Evolutionary conservation across 2,329 filamentous ascomycete species (phyloP), one percentile per base, ranked within the genome.

Genomic region (Myriosclerotinia scirpicola): DNA sequence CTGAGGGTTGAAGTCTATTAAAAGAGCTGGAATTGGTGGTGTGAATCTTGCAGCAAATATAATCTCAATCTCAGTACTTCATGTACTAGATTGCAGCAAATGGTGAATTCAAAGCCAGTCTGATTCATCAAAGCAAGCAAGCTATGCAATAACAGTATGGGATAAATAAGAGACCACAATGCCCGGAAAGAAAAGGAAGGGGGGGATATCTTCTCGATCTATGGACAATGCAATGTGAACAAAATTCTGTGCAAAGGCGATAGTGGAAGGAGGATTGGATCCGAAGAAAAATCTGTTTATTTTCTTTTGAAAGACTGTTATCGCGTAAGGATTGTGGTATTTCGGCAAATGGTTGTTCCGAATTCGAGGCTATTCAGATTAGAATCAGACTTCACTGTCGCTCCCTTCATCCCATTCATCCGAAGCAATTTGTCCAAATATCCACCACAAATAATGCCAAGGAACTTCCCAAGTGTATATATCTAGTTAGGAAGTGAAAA

Each of bases 351-450:
- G 44, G 44, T 50, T 60, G 14, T 50, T 60, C 58, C 58, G 30
- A 50, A 60, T 26, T 20, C 17, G 58, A 60, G n/a, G 58, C 38
- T 50, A 50, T 60, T 60, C 44, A 17, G 58, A 60, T 60, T 34
- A 50, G 9, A 40, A 5, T 38, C 5, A 60, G 44, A 60, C 44
- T 50, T 60, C 58, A 60, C 58, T 38, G 58, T 60, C 44, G 58
- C 58, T 54, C 20, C 34, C 5, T n/a, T n/a, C n/a, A n/a, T n/a
- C n/a, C n/a, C n/a, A n/a, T n/a, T n/a, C n/a, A n/a, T n/a, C n/a
- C n/a, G n/a, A n/a, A n/a, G n/a, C n/a, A n/a, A n/a, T n/a, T n/a
- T n/a, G 44, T 36, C 42, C 42, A 22, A 36, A 48, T n/a, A 48
- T 55, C 14, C n/a, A 22, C 36, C 30, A 22, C 42, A 11, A 55